Conservation (phyloP, 768 basidiomycete genomes). For the Leccinum truebloodii region DNA sequence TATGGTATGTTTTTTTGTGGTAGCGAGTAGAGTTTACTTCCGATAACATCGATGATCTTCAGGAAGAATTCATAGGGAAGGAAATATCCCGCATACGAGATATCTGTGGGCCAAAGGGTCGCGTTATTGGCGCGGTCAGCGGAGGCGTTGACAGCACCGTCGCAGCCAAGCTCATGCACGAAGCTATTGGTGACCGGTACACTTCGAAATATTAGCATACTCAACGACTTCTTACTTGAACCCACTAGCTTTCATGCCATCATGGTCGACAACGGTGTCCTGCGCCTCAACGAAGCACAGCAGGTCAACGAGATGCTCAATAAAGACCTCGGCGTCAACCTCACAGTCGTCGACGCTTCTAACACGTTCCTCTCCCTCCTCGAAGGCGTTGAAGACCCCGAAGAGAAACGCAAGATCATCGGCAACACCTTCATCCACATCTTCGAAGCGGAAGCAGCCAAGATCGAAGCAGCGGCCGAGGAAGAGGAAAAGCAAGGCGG, state of each 20-base stretch:
- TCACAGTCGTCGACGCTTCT: slow-evolving; percentile 95
- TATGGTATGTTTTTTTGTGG: slow-evolving; percentile 60
- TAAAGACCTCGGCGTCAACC: slow-evolving; percentile 90
- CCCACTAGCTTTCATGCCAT: slow-evolving; percentile 89
- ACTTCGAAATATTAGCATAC: slow-evolving; percentile 16
- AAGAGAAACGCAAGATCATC: slow-evolving; percentile 96
- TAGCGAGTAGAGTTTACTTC: slow-evolving; percentile 4
- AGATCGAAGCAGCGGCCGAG: slow-evolving; percentile 81
- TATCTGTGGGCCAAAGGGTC: slow-evolving; percentile 91
- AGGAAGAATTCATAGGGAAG: slow-evolving; percentile 98
- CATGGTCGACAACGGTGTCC: slow-evolving; percentile 99
- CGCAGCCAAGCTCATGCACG: slow-evolving; percentile 98
- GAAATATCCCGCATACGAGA: slow-evolving; percentile 92
- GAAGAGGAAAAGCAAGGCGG: slow-evolving; percentile 68
- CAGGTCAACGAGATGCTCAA: slow-evolving; percentile 95
- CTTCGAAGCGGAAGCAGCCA: slow-evolving; percentile 91
- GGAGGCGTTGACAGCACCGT: slow-evolving; percentile 99
- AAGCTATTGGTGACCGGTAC: slow-evolving; percentile 96
- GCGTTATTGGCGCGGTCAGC: slow-evolving; percentile 96
- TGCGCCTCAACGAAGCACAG: slow-evolving; percentile 85
- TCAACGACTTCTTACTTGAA: not conserved
- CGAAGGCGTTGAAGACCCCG: slow-evolving; percentile 93
- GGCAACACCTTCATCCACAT: slow-evolving; percentile 99
- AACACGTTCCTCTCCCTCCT: slow-evolving; percentile 88
- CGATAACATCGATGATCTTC: not conserved